A percentile compares a stretch with the other conserved stretches of the same genome.
phyloP scores from a whole-genome alignment of 805 yeast genomes.

The Metschnikowia colocasiae region DNA sequence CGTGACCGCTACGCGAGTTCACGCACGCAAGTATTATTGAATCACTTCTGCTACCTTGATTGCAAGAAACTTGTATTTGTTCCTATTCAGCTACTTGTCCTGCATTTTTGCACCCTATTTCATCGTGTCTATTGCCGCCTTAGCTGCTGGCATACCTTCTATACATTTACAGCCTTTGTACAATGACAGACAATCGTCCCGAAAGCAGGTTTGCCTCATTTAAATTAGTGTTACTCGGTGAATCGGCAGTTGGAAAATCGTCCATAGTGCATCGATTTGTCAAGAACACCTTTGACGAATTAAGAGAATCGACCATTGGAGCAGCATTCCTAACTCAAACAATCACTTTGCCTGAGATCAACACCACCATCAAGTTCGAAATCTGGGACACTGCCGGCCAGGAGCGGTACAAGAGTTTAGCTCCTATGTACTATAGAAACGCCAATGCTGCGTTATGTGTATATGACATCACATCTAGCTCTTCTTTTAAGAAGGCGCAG shows the following conservation, averaged over 20 bases:
- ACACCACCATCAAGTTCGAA: conserved; percentile 76
- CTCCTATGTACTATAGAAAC: conserved; percentile 96
- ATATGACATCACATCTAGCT: conserved; percentile 92
- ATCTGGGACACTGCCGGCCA: conserved; percentile 99
- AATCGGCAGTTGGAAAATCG: conserved; percentile 97
- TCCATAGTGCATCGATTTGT: conserved; percentile 90
- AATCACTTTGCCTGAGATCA: conserved; percentile 75
- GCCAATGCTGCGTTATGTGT: conserved; percentile 97
- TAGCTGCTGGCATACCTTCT: not conserved
- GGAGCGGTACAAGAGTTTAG: conserved; percentile 91
- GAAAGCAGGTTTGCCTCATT: conserved; percentile 49
- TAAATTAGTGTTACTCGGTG: conserved; percentile 88
- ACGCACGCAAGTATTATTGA: not conserved
- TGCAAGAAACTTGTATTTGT: not conserved
- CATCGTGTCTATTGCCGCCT: not conserved
- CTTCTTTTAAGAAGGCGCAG: conserved; percentile 91
- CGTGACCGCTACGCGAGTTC: conserved; percentile 1
- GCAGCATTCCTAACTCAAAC: conserved; percentile 96
- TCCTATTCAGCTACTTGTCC: not conserved
- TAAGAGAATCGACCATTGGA: conserved; percentile 96
- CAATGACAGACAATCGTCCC: conserved; percentile 8
- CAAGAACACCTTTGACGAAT: conserved; percentile 92
- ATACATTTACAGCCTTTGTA: not conserved
- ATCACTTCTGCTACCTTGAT: not conserved
- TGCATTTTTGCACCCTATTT: not conserved